Base-by-base conservation (phyloP, 176 grass and related monocot genomes). In the Leersia perrieri region DNA sequence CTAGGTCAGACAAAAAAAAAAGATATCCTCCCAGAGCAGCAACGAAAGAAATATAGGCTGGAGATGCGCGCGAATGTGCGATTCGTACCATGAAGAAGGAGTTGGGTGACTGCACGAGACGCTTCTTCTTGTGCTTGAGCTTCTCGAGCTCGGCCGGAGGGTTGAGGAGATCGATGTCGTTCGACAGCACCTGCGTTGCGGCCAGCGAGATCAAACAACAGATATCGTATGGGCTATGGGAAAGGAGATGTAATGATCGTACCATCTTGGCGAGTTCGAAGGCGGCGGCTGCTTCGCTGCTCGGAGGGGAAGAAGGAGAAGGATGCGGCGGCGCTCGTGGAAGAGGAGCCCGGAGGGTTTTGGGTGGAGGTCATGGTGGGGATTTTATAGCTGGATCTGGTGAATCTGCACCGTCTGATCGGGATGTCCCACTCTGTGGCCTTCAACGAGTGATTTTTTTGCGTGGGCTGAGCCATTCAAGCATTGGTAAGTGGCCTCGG, bases 81-180 rank as follows among this genome's bases (percentile, higher is more conserved):
- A 33, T 23, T 11, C 28, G 63, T 80, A 95, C 92, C 92, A 95
- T 95, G 81, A 94, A 94, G 60, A 94, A 94, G 2, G 92, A 94
- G 33, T 94, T 94, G 27, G 92, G 92, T 41, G 92, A 94, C 76
- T 94, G 92, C 62, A 94, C 92, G 34, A 94, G 92, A 69, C 92
- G 89, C 87, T 94, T 95, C 89, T 92, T 91, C 80, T 95, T 95
- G 89, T 95, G 92, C 89, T 92, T 95, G 67, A 58, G 90, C 84
- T 95, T 95, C 87, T 95, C 92, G 38, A 95, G 84, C 53, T 95
- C 92, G 44, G 87, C 81, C 20, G 92, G 92, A 22, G 92, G 92
- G 84, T 95, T 90, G 58, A 95, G 92, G 12, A 95, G 89, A 73
- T 95, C 92, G 82, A 95, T 92, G 85, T 95, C 92, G 84, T 95